Percentiles rank a stretch among this genome's conserved stretches.
These are phyloP conservation scores for Micractinium conductrix DNA, from an alignment of 139 green algal genomes.

Conservation along the genomic window DNA sequence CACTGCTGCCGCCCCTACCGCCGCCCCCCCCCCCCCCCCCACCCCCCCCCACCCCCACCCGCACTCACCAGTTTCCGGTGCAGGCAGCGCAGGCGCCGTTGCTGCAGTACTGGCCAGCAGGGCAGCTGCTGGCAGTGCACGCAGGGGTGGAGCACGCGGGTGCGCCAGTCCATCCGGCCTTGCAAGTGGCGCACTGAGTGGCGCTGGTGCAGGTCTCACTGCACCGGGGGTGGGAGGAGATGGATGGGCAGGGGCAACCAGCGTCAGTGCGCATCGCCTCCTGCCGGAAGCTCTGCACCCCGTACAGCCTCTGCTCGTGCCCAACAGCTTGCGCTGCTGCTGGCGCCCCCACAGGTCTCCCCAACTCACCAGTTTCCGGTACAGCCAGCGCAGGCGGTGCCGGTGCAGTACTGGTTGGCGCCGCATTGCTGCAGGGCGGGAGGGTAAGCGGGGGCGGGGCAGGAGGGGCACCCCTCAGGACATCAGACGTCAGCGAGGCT, in stretches of 20 bases:
- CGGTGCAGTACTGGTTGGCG: conserved; percentile 7
- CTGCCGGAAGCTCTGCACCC: no score
- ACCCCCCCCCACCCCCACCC: no score
- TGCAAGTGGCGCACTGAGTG: not conserved
- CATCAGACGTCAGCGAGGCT: no score
- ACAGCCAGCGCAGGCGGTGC: not conserved
- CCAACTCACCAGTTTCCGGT: not conserved
- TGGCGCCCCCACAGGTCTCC: no score
- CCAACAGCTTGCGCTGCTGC: no score
- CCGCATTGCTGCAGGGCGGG: not conserved
- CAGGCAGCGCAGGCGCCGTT: not conserved
- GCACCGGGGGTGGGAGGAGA: no score
- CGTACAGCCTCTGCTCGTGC: no score
- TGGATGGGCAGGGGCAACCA: no score
- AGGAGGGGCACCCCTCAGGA: no score
- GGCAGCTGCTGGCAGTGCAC: not conserved
- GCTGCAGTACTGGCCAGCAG: not conserved
- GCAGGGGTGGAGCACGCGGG: not conserved
- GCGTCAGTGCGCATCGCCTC: no score
- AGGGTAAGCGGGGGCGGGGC: not conserved
- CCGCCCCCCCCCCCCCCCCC: no score
- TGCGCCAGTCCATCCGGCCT: not conserved
- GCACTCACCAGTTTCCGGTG: not conserved
- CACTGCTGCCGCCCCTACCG: no score
- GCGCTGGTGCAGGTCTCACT: not conserved